Percentiles rank a stretch among this genome's conserved stretches.
Evolutionary conservation across 257 asterid genomes (phyloP).

Genomic region (Cruciata laevipes): DNA sequence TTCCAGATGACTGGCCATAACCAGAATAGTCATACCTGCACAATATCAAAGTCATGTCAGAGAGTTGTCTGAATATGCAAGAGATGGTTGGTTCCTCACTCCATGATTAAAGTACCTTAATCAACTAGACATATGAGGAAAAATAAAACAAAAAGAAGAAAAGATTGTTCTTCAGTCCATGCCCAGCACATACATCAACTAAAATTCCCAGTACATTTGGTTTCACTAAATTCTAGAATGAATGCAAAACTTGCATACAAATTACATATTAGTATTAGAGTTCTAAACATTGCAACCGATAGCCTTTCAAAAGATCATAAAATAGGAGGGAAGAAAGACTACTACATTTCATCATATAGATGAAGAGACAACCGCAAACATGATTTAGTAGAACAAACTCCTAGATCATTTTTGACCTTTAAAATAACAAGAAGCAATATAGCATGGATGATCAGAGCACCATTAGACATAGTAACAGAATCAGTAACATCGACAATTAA

Average conservation of each 20-base stretch:
- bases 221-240: no score
- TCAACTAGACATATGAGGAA: not conserved
- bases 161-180: not conserved
- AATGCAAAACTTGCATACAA: not conserved
- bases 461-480: no score
- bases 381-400: not conserved
- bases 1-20: conserved; percentile 91
- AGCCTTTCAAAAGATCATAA: not conserved
- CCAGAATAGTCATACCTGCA: conserved; percentile 94
- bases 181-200: no score
- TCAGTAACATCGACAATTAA: not conserved
- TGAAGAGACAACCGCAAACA: conserved; percentile 1
- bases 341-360: not conserved
- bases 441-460: no score
- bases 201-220: no score
- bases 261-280: not conserved
- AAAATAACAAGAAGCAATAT: no score
- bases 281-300: not conserved
- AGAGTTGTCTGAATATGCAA: not conserved
- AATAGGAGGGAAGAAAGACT: not conserved
- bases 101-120: not conserved
- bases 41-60: conserved; percentile 24
- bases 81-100: not conserved
- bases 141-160: not conserved
- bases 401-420: not conserved